Base-by-base conservation (phyloP, 345 rosid genomes). In the Moricandia moricandioides region DNA sequence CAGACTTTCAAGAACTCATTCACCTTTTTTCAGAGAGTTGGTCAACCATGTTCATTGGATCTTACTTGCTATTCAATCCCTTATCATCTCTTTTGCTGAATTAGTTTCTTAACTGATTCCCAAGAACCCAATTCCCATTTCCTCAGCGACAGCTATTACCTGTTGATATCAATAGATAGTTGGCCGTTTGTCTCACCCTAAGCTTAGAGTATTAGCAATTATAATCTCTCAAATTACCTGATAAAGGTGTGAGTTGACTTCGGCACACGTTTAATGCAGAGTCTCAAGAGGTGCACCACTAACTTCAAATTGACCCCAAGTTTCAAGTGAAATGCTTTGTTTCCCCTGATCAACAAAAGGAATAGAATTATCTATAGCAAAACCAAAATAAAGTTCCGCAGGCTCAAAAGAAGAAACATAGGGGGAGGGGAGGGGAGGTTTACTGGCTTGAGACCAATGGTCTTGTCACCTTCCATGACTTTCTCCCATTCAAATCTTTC, bases 201-300 rank as follows among this genome's bases (percentile, higher is more conserved):
- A 29, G 62, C 10, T 62, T 40, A 70, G 65, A 73, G 27, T 8
- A 65, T 29, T 27, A 71, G 7, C 26, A 7, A 24, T 72, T 29
- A 4, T 9, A 17, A 39, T 26, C 60, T 40, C n/a, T 33, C 4
- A 58, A 39, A 56, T 54, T 6, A 90, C 99, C 96, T 95, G 99
- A 86, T 95, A 95, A 73, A 94, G 98, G 79, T 95, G 99, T 52
- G 99, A 92, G 76, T 95, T 95, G 75, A 95, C 99, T 85, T 92
- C 99, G 34, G 99, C 98, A 82, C 99, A 92, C 17, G 99, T 95
- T 84, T 92, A 98, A 78, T 95, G 99, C 87, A 95, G 81, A 54
- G 99, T 95, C 82, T 95, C 99, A 74, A 95, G 90, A 81, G 99
- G 98, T 66, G 99, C 99, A 24, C 98, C 98, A 73, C 98, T 94